Evolutionary conservation across 1,139 yeast species (phyloP), one percentile per base, ranked within the genome.

Genomic region (Zygosaccharomyces pseudobailii): DNA sequence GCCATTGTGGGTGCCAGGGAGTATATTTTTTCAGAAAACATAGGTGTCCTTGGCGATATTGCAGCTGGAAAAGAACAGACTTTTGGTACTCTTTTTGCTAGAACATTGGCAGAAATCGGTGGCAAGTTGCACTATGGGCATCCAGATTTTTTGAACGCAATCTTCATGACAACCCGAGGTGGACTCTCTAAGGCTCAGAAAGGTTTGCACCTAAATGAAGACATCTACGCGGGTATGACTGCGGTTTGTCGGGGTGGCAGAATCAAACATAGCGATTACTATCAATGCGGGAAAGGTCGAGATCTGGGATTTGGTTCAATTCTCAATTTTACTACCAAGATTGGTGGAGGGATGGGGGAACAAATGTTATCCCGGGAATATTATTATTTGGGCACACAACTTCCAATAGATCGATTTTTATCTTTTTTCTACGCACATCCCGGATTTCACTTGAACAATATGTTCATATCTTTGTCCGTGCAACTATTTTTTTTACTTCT

Each of bases 261-360:
- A 49, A 88, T 88, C 44, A 87, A 87, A 59, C 96, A 88, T 62
- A 82, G 92, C 62, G 96, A 88, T 60, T 88, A 84, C 61, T 83
- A 77, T 58, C 96, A 88, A 61, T 88, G 96, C 68, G 96, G 96
- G 0, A 88, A 88, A 63, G 96, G 96, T 0, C 71, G 96, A 52
- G 96, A 88, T 67, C 71, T 88, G 34, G 96, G 96, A 0, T 88
- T 88, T 65, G 83, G 86, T 0, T 84, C 96, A 0, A 86, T 88
- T 43, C 71, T 87, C 51, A 87, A 87, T 58, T 88, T 88, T 62
- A 87, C 95, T 0, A 81, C 92, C 0, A 88, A 88, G 61, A 87
- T 88, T 59, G 96, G 96, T 0, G 90, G 95, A 36, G 96, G 96
- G 1, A 88, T 88, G 96, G 96, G 96, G 0, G 96, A 88, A 60